phyloP scores from a whole-genome alignment of 2,329 filamentous ascomycete genomes.

The Xylariaceae sp. region DNA sequence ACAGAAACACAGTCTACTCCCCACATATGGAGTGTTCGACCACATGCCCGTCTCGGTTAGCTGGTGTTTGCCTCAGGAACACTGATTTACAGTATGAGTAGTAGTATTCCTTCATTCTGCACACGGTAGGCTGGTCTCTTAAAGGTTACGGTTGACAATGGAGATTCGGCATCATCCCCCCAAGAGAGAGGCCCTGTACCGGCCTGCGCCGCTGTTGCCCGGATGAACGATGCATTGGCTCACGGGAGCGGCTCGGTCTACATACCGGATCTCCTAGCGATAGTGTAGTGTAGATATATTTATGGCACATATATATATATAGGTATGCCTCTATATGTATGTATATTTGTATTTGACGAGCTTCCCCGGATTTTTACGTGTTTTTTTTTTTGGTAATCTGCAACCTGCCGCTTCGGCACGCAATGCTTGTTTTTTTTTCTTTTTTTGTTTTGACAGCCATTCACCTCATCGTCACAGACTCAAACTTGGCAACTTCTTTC shows the following conservation, averaged over 20 bases:
- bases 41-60: no score
- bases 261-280: background rate
- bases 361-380: constrained; percentile 8
- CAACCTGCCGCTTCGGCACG: background rate
- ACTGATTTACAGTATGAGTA: no score
- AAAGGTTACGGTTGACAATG: background rate
- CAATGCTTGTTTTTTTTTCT: background rate
- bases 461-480: no score
- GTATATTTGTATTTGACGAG: constrained; percentile 1
- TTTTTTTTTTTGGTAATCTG: background rate
- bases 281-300: background rate
- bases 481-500: no score
- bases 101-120: no score
- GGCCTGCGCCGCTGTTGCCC: background rate
- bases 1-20: no score
- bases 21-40: no score
- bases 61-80: no score
- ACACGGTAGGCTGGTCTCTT: background rate
- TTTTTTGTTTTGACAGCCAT: background rate
- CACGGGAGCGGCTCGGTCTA: background rate
- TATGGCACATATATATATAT: background rate
- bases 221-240: background rate
- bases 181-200: background rate
- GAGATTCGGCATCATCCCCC: background rate
- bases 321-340: background rate